Conservation (phyloP, 148 eudicot species). For the Vaccinium darrowii region DNA sequence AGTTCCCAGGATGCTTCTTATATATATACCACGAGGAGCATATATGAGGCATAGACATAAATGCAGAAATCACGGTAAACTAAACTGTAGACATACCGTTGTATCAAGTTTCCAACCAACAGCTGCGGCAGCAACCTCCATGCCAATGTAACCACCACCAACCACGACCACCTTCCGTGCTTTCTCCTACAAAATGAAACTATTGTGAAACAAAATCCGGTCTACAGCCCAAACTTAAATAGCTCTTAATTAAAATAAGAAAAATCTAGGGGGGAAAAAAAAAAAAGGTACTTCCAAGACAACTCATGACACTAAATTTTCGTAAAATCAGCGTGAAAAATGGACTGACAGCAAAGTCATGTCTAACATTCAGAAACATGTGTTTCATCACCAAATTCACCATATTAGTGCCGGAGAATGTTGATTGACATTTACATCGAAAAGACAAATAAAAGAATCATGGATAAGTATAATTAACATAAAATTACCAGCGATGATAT, state of each 20-base stretch:
- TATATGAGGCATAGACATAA: neutral
- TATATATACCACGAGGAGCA: neutral
- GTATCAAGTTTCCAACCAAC: slow-evolving; percentile 96
- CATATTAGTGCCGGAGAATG: neutral
- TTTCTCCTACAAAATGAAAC: slow-evolving; percentile 52
- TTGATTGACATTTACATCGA: neutral
- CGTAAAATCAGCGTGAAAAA: neutral
- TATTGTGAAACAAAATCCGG: neutral
- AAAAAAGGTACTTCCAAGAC: neutral
- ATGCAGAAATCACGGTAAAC: neutral
- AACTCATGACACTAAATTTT: neutral
- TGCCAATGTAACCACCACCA: slow-evolving; percentile 99
- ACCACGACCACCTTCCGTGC: slow-evolving; percentile 81
- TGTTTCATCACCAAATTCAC: neutral
- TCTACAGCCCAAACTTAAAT: neutral
- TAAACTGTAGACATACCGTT: slow-evolving; percentile 52
- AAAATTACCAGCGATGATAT: slow-evolving; percentile 76
- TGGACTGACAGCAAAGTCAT: neutral
- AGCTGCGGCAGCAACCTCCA: slow-evolving; percentile 99
- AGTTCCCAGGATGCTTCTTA: neutral
- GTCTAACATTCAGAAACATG: slow-evolving; percentile 12
- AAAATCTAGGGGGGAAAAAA: neutral
- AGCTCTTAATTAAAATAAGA: neutral
- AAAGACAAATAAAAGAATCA: neutral
- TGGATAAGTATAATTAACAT: neutral